These are phyloP conservation scores for Tremellales sp. DNA, from an alignment of 1,284 basidiomycete genomes.

Conservation along the genomic window DNA sequence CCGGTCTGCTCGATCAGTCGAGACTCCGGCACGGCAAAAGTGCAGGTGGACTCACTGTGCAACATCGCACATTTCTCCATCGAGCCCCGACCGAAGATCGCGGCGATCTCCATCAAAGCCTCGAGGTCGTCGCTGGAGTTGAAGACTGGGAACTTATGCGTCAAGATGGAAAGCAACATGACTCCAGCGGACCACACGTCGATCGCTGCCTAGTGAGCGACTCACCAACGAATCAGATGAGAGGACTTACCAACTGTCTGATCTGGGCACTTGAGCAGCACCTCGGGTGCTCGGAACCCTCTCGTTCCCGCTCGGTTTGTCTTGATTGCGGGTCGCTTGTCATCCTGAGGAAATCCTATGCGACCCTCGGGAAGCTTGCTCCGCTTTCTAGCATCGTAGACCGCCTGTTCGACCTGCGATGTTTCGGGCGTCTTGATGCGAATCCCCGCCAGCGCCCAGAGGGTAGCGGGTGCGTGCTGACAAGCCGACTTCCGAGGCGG, in stretches of 20 bases:
- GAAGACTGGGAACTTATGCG: conserved; percentile 89
- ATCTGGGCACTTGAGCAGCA: conserved; percentile 89
- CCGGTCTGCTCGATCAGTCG: conserved; percentile 59
- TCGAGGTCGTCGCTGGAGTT: conserved; percentile 93
- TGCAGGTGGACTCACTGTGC: conserved; percentile 64
- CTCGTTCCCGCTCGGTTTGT: conserved; percentile 95
- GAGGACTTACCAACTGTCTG: conserved; percentile 75
- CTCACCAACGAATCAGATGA: conserved; percentile 2
- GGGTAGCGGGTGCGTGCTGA: conserved; percentile 65
- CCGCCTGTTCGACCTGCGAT: conserved; percentile 48
- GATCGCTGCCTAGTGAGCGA: conserved; percentile 60
- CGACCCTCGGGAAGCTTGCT: conserved; percentile 40
- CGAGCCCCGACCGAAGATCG: conserved; percentile 74
- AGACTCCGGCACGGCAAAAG: not conserved
- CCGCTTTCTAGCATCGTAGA: conserved; percentile 62
- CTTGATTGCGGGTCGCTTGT: conserved; percentile 67
- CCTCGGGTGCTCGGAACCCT: conserved; percentile 96
- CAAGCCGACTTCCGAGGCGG: conserved; percentile 54
- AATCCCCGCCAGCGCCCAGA: conserved; percentile 63
- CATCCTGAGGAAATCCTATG: conserved; percentile 49
- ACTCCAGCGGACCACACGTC: conserved; percentile 95
- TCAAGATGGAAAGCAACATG: conserved; percentile 88
- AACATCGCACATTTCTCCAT: conserved; percentile 84
- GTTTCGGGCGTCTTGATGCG: conserved; percentile 36
- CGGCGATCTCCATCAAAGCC: conserved; percentile 89